A percentile compares a stretch with the other conserved stretches of the same genome.
Conservation (phyloP, 441 rosid species). For the Arabidopsis lyrata region DNA sequence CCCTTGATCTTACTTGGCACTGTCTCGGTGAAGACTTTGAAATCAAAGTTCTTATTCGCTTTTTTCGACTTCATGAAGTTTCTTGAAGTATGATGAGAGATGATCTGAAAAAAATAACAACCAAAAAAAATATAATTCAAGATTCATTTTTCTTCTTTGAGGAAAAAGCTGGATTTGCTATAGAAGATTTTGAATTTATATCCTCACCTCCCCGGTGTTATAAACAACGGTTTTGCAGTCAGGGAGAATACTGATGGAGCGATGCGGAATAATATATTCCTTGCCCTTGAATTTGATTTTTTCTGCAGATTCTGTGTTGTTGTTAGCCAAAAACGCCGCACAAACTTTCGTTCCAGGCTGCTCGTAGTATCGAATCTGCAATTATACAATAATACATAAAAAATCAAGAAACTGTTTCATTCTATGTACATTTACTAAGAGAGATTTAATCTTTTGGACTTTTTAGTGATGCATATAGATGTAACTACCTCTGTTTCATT, state of each 20-base stretch:
- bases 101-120: slow-evolving; percentile 49
- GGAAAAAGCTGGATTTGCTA: neutral
- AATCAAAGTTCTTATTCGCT: slow-evolving; percentile 59
- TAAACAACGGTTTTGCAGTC: slow-evolving; percentile 79
- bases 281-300: slow-evolving; percentile 63
- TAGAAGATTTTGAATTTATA: slow-evolving; percentile 31
- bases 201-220: slow-evolving; percentile 66
- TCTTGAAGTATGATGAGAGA: slow-evolving; percentile 82
- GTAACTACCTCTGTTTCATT: slow-evolving; percentile 29
- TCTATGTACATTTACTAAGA: neutral
- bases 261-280: slow-evolving; percentile 77
- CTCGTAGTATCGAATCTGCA: slow-evolving; percentile 54
- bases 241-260: slow-evolving; percentile 93
- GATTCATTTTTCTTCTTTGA: neutral
- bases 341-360: slow-evolving; percentile 51
- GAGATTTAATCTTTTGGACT: neutral
- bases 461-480: neutral
- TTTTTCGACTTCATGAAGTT: slow-evolving; percentile 55
- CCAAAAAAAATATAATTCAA: neutral
- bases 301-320: slow-evolving; percentile 58
- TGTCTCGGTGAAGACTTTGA: slow-evolving; percentile 59
- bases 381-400: neutral
- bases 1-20: slow-evolving; percentile 48
- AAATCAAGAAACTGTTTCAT: slow-evolving; percentile 4
- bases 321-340: slow-evolving; percentile 88